Evolutionary conservation across 306 rosid genomes (phyloP).

Genomic region (Ziziphus jujuba): DNA sequence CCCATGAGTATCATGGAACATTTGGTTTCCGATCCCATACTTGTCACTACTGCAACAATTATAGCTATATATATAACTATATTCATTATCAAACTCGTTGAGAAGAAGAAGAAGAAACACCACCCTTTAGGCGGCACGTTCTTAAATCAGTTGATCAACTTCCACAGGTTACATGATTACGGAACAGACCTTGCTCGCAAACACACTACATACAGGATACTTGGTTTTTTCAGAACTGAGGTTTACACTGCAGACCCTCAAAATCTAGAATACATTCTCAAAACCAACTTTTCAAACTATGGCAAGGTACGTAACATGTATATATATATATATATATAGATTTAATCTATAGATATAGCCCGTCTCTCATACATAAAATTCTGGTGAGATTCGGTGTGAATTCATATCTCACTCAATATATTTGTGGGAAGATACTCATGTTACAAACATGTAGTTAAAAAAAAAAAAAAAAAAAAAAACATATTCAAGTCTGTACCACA

Average conservation of each 20-base stretch:
- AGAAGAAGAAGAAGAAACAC: conserved; percentile 10
- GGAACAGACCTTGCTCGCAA: conserved; percentile 23
- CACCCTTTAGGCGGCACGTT: conserved; percentile 21
- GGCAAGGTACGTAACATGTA: too few species aligned
- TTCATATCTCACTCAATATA: too few species aligned
- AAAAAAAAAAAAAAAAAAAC: too few species aligned
- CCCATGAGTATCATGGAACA: too few species aligned
- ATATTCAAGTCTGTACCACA: too few species aligned
- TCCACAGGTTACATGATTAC: conserved; percentile 23
- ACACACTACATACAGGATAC: conserved; percentile 10
- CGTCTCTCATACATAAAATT: too few species aligned
- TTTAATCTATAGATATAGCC: too few species aligned
- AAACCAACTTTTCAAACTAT: conserved; percentile 30
- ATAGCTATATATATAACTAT: conserved; percentile 1
- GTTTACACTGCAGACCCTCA: conserved; percentile 31
- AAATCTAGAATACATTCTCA: conserved; percentile 32
- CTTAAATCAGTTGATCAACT: conserved; percentile 13
- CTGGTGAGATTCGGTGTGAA: too few species aligned
- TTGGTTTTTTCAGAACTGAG: conserved; percentile 12
- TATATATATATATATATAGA: too few species aligned
- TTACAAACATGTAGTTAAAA: too few species aligned
- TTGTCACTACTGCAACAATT: conserved; percentile 1
- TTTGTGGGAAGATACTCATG: too few species aligned
- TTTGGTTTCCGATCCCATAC: too few species aligned
- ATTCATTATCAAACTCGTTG: background rate